phyloP scores from a whole-genome alignment of 2,329 filamentous ascomycete genomes.

The Colletotrichum shisoi region DNA sequence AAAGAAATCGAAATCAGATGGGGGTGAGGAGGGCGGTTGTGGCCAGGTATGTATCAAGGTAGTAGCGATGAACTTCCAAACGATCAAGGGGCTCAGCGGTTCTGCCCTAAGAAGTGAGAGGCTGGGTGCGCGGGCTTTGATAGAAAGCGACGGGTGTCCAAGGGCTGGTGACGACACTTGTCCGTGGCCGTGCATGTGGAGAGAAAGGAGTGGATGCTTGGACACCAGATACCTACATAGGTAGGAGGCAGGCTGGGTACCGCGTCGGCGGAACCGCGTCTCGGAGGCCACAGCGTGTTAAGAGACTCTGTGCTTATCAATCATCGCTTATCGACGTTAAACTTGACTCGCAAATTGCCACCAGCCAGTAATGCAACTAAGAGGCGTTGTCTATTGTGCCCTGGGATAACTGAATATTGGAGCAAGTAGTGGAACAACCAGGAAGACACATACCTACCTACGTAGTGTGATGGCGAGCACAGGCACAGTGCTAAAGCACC shows the following conservation, averaged over 20 bases:
- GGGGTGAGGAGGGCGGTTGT: not conserved
- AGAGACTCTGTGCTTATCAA: conserved; percentile 18
- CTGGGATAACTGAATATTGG: no score
- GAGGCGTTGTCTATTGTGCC: no score
- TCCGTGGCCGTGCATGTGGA: not conserved
- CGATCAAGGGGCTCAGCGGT: not conserved
- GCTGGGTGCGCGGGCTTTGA: conserved; percentile 4
- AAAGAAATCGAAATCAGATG: not conserved
- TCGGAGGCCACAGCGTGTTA: conserved; percentile 7
- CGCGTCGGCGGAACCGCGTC: conserved; percentile 10
- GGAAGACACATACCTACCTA: no score
- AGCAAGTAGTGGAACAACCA: no score
- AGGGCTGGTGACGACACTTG: conserved; percentile 33
- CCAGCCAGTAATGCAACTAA: not conserved
- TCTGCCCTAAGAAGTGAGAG: not conserved
- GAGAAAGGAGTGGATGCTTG: not conserved
- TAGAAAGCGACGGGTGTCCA: conserved; percentile 1
- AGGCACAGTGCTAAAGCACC: conserved; percentile 5
- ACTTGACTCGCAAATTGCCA: no score
- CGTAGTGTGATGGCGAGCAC: not conserved
- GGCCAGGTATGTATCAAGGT: not conserved
- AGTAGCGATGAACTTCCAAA: not conserved
- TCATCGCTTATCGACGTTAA: conserved; percentile 14
- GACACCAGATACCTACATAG: not conserved
- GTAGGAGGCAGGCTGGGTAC: not conserved